phyloP scores from a whole-genome alignment of 2,329 filamentous ascomycete species.

The Fusarium humuli region DNA sequence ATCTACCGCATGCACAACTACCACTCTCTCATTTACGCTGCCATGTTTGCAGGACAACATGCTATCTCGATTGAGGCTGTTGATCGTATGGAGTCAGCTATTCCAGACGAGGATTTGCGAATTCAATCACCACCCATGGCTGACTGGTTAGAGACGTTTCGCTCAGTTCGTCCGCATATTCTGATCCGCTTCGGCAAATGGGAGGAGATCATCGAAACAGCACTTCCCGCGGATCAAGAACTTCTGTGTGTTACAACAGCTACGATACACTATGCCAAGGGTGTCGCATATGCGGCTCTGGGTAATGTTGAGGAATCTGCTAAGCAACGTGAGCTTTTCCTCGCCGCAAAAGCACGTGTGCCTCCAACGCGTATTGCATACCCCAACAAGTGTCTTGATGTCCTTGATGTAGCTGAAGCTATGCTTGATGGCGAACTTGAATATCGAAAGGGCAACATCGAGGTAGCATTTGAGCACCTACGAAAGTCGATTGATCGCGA shows the following conservation, averaged over 20 bases:
- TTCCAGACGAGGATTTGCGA: conserved; percentile 64
- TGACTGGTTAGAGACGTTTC: conserved; percentile 77
- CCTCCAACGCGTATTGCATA: conserved; percentile 70
- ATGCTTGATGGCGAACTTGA: conserved; percentile 80
- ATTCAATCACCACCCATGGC: conserved; percentile 74
- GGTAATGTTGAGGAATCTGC: conserved; percentile 65
- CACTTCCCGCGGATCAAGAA: conserved; percentile 64
- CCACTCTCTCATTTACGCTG: conserved; percentile 79
- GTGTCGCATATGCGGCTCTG: conserved; percentile 71
- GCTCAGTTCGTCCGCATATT: conserved; percentile 73
- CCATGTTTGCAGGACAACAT: conserved; percentile 78
- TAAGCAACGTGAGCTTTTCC: conserved; percentile 62
- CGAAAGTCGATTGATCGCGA: conserved; percentile 66
- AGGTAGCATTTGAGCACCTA: conserved; percentile 68
- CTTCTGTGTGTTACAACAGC: conserved; percentile 76
- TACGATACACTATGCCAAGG: conserved; percentile 75
- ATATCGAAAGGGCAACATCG: conserved; percentile 71
- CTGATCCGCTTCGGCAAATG: conserved; percentile 78
- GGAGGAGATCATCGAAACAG: conserved; percentile 69
- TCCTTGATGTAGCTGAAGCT: conserved; percentile 67
- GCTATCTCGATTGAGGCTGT: conserved; percentile 70
- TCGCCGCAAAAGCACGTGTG: conserved; percentile 61
- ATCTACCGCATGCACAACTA: conserved; percentile 78
- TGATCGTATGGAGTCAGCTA: conserved; percentile 65
- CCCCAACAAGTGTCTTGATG: conserved; percentile 73